Evolutionary conservation across 129 eudicot genomes (phyloP), one percentile per base, ranked within the genome.

Genomic region (Mikania micrantha): DNA sequence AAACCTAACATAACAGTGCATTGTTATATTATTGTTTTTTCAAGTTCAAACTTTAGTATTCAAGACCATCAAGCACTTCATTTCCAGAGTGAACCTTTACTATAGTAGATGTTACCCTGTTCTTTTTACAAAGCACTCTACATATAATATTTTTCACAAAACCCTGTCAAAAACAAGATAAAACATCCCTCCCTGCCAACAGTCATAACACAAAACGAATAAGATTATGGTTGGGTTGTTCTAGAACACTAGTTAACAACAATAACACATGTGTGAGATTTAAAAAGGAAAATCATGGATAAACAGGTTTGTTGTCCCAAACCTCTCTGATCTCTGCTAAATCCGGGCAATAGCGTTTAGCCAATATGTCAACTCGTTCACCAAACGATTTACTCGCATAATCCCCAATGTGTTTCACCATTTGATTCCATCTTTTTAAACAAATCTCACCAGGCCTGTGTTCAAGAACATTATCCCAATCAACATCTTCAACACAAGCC

Each of bases 371-470:
- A 22, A 64, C 69, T 25, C 40, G 69, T 40, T 64, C 69, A 22
- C 34, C 53, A 39, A 64, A 64, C 20, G 21, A 4, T 41, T 21
- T 40, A 22, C 69, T 38, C 20, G 53, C 13, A 13, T 64, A 21
- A 64, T 40, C 21, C 1, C 52, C 69, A 3, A 64, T 64, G 50
- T 64, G 69, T 24, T 64, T 64, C 10, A 64, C 13, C 69, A 64
- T 64, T n/a, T 64, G 69, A 25, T 64, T 42, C 69, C 69, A 64
- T 42, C 69, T 39, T 22, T 64, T 64, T 42, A 40, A 15, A 39
- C 53, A 38, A 13, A 64, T 20, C 4, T 64, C 69, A 64, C 69
- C 69, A 64, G 52, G 49, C 69, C 69, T 64, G n/a, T 64, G 69
- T 22, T 64, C 69, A 42, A 64, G 69, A 40, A 64, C 31, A 40